phyloP scores from a whole-genome alignment of 345 rosid genomes.

The Pistacia atlantica region DNA sequence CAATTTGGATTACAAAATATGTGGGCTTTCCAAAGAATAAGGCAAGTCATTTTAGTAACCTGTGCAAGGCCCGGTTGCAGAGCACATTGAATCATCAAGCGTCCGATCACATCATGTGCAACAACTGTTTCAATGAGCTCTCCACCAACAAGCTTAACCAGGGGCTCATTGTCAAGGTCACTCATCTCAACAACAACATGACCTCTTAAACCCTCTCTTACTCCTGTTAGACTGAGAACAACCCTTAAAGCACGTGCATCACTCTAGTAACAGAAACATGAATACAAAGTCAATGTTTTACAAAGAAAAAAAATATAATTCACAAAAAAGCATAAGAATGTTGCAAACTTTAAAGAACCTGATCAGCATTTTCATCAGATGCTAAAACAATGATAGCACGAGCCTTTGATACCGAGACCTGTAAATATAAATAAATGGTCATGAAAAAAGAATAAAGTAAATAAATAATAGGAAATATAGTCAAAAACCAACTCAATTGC shows the following conservation, averaged over 20 bases:
- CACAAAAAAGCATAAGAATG: conserved; percentile 7
- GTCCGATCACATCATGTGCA: conserved; percentile 96
- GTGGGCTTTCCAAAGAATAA: conserved; percentile 6
- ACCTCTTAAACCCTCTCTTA: conserved; percentile 80
- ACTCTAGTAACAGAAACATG: conserved; percentile 48
- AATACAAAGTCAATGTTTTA: conserved; percentile 18
- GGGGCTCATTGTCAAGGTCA: conserved; percentile 91
- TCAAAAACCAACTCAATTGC: conserved; percentile 5
- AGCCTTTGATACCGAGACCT: conserved; percentile 94
- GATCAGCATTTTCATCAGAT: conserved; percentile 92
- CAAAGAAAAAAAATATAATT: conserved; percentile 9
- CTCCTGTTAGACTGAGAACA: conserved; percentile 89
- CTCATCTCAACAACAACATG: conserved; percentile 98
- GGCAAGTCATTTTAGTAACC: conserved; percentile 37
- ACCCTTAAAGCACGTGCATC: conserved; percentile 94
- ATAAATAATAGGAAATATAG: not conserved
- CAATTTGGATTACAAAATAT: not conserved
- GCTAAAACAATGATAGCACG: conserved; percentile 85
- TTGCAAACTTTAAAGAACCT: conserved; percentile 46
- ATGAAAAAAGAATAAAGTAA: not conserved
- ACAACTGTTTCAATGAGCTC: conserved; percentile 88
- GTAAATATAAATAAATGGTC: conserved; percentile 15
- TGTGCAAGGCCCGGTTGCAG: conserved; percentile 96
- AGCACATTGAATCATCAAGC: conserved; percentile 95
- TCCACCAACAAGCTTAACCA: conserved; percentile 97